Evolutionary conservation across 2,329 filamentous ascomycete species (phyloP).

Genomic region (Venturia oleaginea): DNA sequence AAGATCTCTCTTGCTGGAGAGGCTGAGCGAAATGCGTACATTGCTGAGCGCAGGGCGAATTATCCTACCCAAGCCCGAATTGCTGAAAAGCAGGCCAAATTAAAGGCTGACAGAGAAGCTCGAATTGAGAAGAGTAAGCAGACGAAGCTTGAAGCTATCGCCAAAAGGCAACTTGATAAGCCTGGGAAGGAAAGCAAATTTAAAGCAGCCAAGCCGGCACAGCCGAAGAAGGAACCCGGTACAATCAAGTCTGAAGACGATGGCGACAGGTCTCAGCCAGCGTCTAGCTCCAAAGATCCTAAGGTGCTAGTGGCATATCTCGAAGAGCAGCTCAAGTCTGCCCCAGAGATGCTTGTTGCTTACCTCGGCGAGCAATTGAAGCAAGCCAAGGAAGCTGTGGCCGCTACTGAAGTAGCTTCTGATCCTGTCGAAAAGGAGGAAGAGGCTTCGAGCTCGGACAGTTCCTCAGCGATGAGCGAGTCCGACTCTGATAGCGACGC

Average conservation of each 20-base stretch:
- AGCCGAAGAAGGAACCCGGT: slow-evolving; percentile 20
- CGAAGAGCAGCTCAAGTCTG: slow-evolving; percentile 1
- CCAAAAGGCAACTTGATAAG: neutral
- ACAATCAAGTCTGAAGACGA: slow-evolving; percentile 21
- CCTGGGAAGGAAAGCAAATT: neutral
- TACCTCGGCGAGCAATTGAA: slow-evolving; percentile 9
- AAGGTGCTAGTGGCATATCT: neutral
- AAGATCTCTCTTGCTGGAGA: slow-evolving; percentile 44
- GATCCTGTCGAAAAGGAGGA: neutral
- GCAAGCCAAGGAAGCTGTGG: slow-evolving; percentile 6
- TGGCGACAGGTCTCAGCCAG: neutral
- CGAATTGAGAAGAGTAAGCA: slow-evolving; percentile 12
- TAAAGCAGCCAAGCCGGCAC: slow-evolving; percentile 18
- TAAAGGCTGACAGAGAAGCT: slow-evolving; percentile 19
- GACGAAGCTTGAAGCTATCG: slow-evolving; percentile 7
- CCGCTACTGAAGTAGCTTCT: neutral
- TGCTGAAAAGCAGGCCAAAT: slow-evolving; percentile 49
- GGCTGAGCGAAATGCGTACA: slow-evolving; percentile 68
- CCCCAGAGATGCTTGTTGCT: slow-evolving; percentile 2
- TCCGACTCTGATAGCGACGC: slow-evolving; percentile 11
- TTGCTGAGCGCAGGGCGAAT: slow-evolving; percentile 68
- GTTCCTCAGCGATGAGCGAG: slow-evolving; percentile 8
- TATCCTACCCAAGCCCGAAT: slow-evolving; percentile 71
- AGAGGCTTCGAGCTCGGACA: neutral
- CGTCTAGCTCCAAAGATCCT: neutral